Base-by-base conservation (phyloP, 2,329 filamentous ascomycete species). In the Scytalidium lignicola region DNA sequence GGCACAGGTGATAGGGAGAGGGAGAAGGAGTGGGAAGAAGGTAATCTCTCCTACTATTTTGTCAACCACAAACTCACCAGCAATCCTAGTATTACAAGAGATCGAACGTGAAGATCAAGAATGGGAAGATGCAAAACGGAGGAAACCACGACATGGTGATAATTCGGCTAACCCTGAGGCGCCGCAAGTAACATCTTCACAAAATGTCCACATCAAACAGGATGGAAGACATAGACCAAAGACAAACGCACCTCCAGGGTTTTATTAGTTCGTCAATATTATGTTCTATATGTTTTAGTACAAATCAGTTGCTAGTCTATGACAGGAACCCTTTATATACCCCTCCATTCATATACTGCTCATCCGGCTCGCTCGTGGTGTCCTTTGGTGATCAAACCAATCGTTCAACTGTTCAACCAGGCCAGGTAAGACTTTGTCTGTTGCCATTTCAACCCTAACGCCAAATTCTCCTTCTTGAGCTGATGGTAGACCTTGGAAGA, bases 1-100 rank as follows among this genome's bases (percentile, higher is more conserved):
- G 92, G 93, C 3, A 88, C 88, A 0, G 90, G 90, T 0, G 82
- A 93, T 61, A 71, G 78, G 41, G 77, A 78, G 56, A 81, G 80
- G 63, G 93, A 99, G 69, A 73, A 77, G 54, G 88, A 90, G 60
- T 99, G 93, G 95, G 87, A 92, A 68, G 84, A 95, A 65, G 82
- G 89, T 87, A 70, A 18, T 43, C 44, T 46, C 29, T 28, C 50
- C 29, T 17, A 37, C 5, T 4, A 37, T n/a, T 28, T 37, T 17
- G 32, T 37, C 32, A 37, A 37, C 32, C 10, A 37, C 12, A 51
- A 28, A n/a, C 44, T 49, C 12, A 20, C 48, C 46, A 37, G 42
- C 41, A 15, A 46, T 39, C 21, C 39, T 52, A 86, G 84, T 86
- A 15, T 54, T 90, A 56, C 75, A 74, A 58, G 80, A 86, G 46